Percentiles rank a stretch among this genome's conserved stretches.
Conservation (phyloP, 2,329 filamentous ascomycete genomes). For the Diplodia scrobiculata region DNA sequence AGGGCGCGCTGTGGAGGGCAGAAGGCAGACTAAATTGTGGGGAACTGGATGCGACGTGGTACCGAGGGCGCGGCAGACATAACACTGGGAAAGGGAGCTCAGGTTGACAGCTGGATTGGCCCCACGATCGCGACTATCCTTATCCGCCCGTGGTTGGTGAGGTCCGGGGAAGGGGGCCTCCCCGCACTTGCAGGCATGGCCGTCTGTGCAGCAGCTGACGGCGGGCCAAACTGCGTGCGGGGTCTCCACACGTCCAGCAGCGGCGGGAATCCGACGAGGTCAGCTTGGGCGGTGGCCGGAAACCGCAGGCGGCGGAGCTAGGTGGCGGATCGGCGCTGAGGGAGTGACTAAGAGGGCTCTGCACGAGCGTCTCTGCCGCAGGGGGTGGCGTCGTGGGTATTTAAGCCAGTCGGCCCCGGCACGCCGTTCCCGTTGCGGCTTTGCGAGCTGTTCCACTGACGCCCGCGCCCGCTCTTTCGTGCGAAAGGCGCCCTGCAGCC, state of each 20-base stretch:
- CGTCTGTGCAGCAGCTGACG: background rate
- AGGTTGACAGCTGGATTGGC: background rate
- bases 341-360: background rate
- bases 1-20: background rate
- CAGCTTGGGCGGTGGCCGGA: background rate
- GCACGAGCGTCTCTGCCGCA: background rate
- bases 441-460: background rate
- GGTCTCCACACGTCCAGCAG: conserved; percentile 8
- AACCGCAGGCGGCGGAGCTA: background rate
- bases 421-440: background rate
- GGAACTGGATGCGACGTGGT: background rate
- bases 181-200: conserved; percentile 10
- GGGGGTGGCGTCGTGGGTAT: background rate
- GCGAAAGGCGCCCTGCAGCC: background rate
- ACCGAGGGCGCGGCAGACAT: background rate
- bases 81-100: background rate
- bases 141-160: conserved; percentile 11
- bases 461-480: background rate
- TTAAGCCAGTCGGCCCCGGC: background rate
- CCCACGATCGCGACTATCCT: conserved; percentile 1
- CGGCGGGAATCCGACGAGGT: conserved; percentile 2
- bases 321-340: background rate
- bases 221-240: conserved; percentile 3
- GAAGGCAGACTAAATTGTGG: background rate
- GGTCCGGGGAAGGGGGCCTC: background rate